Percentiles rank a stretch among this genome's conserved stretches.
Evolutionary conservation across 2,329 filamentous ascomycete genomes (phyloP).

Genomic region (Lasiodiplodia hormozganensis): DNA sequence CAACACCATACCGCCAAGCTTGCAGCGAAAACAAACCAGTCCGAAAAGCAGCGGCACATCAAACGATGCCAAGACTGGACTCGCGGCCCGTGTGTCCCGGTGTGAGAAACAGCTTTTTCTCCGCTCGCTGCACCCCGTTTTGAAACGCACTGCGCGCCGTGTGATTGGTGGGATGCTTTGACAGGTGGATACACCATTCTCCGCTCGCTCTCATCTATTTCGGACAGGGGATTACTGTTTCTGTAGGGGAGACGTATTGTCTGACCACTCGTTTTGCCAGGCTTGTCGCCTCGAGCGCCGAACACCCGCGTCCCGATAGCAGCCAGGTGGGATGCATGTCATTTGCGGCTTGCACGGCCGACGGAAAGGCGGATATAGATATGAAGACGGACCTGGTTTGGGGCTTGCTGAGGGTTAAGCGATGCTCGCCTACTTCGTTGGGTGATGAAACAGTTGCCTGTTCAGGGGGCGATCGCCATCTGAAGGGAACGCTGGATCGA

Average conservation of each 20-base stretch:
- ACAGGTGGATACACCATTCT: background rate
- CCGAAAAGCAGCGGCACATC: conserved; percentile 3
- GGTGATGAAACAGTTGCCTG: too few species aligned
- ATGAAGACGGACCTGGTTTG: background rate
- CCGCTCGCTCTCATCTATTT: conserved; percentile 13
- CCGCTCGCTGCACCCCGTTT: background rate
- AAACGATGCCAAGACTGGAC: conserved; percentile 16
- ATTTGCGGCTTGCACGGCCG: background rate
- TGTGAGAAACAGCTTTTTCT: conserved; percentile 6
- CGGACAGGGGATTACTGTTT: background rate
- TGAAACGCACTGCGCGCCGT: background rate
- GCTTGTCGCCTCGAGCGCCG: background rate
- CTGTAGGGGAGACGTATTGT: background rate
- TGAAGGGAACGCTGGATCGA: background rate
- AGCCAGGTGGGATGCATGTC: background rate
- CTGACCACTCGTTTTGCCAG: background rate
- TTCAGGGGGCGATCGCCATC: background rate
- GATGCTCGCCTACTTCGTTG: background rate
- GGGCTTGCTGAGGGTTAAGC: background rate
- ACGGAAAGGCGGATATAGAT: background rate
- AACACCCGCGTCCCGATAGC: background rate
- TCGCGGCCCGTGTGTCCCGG: conserved; percentile 5
- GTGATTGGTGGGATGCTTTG: conserved; percentile 9
- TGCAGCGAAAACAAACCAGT: background rate
- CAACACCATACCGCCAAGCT: background rate